Base-by-base conservation (phyloP, 176 grass and related monocot species). In the Oryza nivara region DNA sequence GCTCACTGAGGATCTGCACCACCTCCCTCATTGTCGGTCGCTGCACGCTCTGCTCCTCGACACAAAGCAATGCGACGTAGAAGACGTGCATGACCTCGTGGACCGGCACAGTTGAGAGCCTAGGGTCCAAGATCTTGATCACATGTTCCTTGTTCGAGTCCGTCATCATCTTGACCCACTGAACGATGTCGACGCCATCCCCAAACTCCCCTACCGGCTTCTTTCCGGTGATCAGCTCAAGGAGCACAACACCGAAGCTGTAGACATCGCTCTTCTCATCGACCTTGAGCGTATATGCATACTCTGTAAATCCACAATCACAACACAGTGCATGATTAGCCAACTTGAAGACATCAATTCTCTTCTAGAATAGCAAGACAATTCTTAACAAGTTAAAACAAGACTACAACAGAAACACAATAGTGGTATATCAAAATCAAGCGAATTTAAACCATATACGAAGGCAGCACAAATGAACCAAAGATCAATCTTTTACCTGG, bases 201-300 rank as follows among this genome's bases (percentile, higher is more conserved):
- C 96, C 96, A 0, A 98, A 98, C 85, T 98, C 96, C 0, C 96
- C 96, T 23, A 98, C 93, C 0, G 96, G 96, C 80, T 98, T 95
- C 81, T 89, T 88, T 72, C 96, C 93, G 0, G 92, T 90, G 30
- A 98, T 86, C 73, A 98, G 83, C 77, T 98, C 96, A 12, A 98
- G 91, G 12, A 98, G 89, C 15, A 98, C 96, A 3, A 98, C 96
- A 0, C 96, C 96, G 19, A 98, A 98, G 76, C 96, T 98, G 66
- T 98, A 98, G 7, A 98, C 96, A 46, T 98, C 96, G 5, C 92
- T 95, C 88, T 98, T 98, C 73, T 98, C 96, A 7, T 98, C 96
- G 4, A 98, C 91, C 83, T 98, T 98, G 9, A 98, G 92, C 2
- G 96, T 98, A 78, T 98, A 98, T 9, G 93, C 96, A 85, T 98